Percentiles rank a stretch among this genome's conserved stretches.
Evolutionary conservation across 2,329 filamentous ascomycete species (phyloP).

Genomic region (Amauroascus niger): DNA sequence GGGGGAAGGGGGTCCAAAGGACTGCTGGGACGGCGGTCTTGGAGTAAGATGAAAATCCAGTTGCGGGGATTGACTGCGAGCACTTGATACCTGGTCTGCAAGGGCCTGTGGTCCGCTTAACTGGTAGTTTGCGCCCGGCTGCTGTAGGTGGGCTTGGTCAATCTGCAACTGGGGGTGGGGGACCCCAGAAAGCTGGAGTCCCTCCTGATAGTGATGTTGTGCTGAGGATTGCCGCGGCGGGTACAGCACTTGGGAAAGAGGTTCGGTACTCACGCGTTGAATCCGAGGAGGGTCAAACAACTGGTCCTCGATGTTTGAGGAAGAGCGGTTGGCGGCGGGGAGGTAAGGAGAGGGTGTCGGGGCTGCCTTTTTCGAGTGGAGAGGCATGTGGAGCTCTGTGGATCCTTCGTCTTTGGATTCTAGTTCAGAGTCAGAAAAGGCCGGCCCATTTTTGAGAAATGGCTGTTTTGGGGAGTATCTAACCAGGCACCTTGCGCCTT

Average conservation of each 20-base stretch:
- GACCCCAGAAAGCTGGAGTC: slow-evolving; percentile 14
- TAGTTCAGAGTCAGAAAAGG: slow-evolving; percentile 12
- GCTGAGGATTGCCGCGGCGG: slow-evolving; percentile 16
- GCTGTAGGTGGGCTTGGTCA: slow-evolving; percentile 23
- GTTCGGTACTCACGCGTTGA: slow-evolving; percentile 19
- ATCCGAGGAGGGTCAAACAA: slow-evolving; percentile 16
- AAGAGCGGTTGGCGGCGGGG: slow-evolving; percentile 16
- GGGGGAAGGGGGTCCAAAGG: slow-evolving; percentile 30
- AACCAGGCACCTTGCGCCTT: slow-evolving; percentile 19
- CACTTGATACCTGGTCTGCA: slow-evolving; percentile 16
- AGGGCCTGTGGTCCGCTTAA: slow-evolving; percentile 18
- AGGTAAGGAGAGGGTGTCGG: slow-evolving; percentile 17
- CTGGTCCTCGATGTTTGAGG: slow-evolving; percentile 17
- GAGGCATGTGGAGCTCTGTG: slow-evolving; percentile 13
- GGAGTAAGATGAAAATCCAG: slow-evolving; percentile 22
- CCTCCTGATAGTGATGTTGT: slow-evolving; percentile 17
- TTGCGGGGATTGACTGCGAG: slow-evolving; percentile 17
- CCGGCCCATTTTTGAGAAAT: slow-evolving; percentile 4
- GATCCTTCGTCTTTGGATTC: slow-evolving; percentile 11
- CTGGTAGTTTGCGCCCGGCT: slow-evolving; percentile 20
- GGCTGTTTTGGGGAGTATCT: slow-evolving; percentile 11
- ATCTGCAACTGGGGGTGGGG: slow-evolving; percentile 18
- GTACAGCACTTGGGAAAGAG: slow-evolving; percentile 17
- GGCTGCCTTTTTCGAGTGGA: slow-evolving; percentile 11
- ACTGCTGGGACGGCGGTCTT: slow-evolving; percentile 30